These are phyloP conservation scores for Neobulgaria alba DNA, from an alignment of 2,329 filamentous ascomycete genomes.

Conservation along the genomic window DNA sequence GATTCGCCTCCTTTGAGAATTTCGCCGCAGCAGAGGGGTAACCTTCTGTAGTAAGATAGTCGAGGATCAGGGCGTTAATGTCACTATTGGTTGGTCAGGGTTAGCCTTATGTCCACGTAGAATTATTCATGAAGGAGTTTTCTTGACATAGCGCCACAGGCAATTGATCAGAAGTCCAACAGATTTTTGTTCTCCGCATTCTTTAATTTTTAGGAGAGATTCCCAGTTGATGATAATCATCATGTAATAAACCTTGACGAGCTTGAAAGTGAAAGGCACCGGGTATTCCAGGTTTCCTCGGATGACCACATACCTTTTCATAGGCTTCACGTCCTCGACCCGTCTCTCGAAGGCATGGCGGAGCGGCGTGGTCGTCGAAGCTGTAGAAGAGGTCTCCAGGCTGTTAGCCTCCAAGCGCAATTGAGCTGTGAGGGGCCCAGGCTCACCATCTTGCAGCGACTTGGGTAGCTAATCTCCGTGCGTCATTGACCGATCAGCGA, in stretches of 20 bases:
- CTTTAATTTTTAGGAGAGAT: conserved; percentile 93
- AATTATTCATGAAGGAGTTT: neutral
- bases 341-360: conserved; percentile 62
- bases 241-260: no score
- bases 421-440: neutral
- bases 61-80: conserved; percentile 90
- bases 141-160: conserved; percentile 5
- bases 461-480: conserved; percentile 18
- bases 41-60: conserved; percentile 93
- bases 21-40: conserved; percentile 88
- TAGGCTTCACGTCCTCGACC: conserved; percentile 74
- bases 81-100: conserved; percentile 50
- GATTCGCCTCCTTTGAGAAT: conserved; percentile 89
- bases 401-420: conserved; percentile 11
- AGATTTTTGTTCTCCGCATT: conserved; percentile 87
- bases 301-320: conserved; percentile 67
- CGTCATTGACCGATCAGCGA: conserved; percentile 5
- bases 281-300: neutral
- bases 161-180: conserved; percentile 60
- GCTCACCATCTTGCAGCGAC: conserved; percentile 25
- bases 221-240: conserved; percentile 96
- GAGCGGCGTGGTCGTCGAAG: conserved; percentile 60
- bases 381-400: conserved; percentile 27
- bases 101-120: conserved; percentile 12
- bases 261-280: neutral